Percentiles rank a stretch among this genome's conserved stretches.
phyloP scores from a whole-genome alignment of 1,284 basidiomycete species.

The Apiotrichum sp. region DNA sequence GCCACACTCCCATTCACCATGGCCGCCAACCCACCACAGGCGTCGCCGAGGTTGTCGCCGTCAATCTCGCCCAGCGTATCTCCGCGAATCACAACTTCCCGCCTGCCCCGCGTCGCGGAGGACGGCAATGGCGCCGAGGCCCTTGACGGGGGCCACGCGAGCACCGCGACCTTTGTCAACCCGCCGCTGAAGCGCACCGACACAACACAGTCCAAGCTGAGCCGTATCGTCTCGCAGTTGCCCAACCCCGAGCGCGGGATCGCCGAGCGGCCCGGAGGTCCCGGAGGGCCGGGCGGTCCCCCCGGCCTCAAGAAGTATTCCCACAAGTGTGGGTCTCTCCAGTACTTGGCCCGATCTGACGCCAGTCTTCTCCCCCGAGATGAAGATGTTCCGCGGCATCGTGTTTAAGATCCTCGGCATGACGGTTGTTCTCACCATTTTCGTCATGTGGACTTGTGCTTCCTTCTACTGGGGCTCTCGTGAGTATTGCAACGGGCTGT shows the following conservation, averaged over 20 bases:
- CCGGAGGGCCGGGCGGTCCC: background rate
- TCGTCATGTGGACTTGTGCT: slow-evolving; percentile 41
- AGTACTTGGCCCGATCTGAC: slow-evolving; percentile 2
- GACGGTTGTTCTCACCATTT: slow-evolving; percentile 25
- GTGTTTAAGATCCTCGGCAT: slow-evolving; percentile 33
- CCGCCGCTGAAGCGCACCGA: background rate
- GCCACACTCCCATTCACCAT: too few species aligned
- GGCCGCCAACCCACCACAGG: too few species aligned
- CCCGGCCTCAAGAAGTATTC: slow-evolving; percentile 20
- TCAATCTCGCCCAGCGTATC: too few species aligned
- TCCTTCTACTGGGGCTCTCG: slow-evolving; percentile 51
- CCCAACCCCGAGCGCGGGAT: slow-evolving; percentile 6
- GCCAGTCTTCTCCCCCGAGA: slow-evolving; percentile 30
- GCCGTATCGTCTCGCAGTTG: background rate
- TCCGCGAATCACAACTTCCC: too few species aligned
- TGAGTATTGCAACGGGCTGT: slow-evolving; percentile 13
- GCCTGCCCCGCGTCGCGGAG: too few species aligned
- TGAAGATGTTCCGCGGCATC: slow-evolving; percentile 29
- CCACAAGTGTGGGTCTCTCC: slow-evolving; percentile 16
- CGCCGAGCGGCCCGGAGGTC: background rate
- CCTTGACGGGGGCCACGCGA: background rate
- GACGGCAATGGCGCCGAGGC: too few species aligned
- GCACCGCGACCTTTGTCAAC: background rate
- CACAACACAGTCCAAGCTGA: background rate
- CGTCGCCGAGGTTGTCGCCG: too few species aligned